phyloP scores from a whole-genome alignment of 2,329 filamentous ascomycete genomes.

The Cytospora paraplurivora region DNA sequence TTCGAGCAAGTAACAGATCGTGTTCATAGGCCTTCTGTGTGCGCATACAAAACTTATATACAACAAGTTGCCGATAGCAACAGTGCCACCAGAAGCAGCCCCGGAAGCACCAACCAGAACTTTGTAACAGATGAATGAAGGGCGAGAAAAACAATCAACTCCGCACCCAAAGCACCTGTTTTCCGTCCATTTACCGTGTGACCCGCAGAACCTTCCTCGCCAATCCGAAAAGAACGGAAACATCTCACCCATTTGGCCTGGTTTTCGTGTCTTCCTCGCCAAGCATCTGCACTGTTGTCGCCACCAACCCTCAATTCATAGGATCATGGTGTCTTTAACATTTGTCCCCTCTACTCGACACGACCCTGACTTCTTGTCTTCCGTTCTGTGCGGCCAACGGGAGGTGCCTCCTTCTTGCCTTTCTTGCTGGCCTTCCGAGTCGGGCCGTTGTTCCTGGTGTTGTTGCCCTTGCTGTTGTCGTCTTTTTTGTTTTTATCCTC shows the following conservation, averaged over 20 bases:
- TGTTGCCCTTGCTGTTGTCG: neutral
- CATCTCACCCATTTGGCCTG: slow-evolving; percentile 10
- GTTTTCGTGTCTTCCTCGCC: slow-evolving; percentile 1
- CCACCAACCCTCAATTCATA: neutral
- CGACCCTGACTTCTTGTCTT: slow-evolving; percentile 45
- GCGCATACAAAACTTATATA: slow-evolving; percentile 22
- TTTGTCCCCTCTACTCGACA: slow-evolving; percentile 12
- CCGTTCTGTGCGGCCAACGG: slow-evolving; percentile 40
- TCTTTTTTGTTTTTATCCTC: slow-evolving; percentile 15
- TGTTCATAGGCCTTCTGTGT: slow-evolving; percentile 11
- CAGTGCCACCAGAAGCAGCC: slow-evolving; percentile 8
- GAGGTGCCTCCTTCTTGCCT: slow-evolving; percentile 32
- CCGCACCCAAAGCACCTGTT: slow-evolving; percentile 19
- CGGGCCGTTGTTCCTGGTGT: slow-evolving; percentile 20
- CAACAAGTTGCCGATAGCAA: slow-evolving; percentile 12
- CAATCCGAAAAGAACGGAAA: slow-evolving; percentile 10
- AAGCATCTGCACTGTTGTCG: neutral
- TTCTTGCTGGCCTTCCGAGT: slow-evolving; percentile 33
- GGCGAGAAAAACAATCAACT: slow-evolving; percentile 16
- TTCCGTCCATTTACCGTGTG: slow-evolving; percentile 14
- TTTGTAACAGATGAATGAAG: slow-evolving; percentile 12
- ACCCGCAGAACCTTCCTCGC: slow-evolving; percentile 8
- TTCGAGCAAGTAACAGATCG: neutral
- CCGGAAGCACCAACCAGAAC: slow-evolving; percentile 1
- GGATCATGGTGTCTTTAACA: neutral